Conservation (phyloP, 83 land plant genomes). For the Picea abies region DNA sequence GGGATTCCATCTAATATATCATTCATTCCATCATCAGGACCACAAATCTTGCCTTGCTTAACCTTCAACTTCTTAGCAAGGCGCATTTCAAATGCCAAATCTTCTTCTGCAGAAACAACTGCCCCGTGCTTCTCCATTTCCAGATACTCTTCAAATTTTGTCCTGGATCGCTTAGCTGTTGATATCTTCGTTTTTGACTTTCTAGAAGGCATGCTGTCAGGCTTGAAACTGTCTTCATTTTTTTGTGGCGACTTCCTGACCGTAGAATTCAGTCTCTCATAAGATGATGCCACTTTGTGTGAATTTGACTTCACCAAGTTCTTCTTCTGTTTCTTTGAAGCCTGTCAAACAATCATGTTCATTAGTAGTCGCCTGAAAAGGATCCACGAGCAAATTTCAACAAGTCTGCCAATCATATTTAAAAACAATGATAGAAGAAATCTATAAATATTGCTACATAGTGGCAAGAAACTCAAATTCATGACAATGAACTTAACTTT, state of each 20-base stretch:
- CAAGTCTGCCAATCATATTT: not conserved
- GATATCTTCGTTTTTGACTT: conserved; percentile 2
- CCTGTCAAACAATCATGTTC: not conserved
- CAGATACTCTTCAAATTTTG: conserved; percentile 76
- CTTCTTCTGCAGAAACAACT: conserved; percentile 46
- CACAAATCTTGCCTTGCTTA: conserved; percentile 53
- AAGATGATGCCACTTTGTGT: not conserved
- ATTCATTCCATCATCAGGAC: conserved; percentile 62
- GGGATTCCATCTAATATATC: conserved; percentile 54
- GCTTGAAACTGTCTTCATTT: conserved; percentile 5
- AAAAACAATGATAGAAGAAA: not conserved
- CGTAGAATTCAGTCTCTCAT: not conserved
- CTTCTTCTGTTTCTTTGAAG: conserved; percentile 9
- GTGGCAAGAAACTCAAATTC: not conserved
- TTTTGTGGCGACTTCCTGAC: not conserved
- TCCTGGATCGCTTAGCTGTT: conserved; percentile 23
- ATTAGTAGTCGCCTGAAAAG: not conserved
- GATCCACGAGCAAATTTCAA: not conserved
- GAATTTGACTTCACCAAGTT: not conserved
- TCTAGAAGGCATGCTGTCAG: not conserved
- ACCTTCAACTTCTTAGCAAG: conserved; percentile 78
- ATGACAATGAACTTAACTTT: not conserved
- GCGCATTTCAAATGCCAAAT: conserved; percentile 57
- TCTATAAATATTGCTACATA: not conserved
- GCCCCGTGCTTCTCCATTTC: conserved; percentile 42